phyloP scores from a whole-genome alignment of 306 rosid species.

The Gleditsia sinensis region DNA sequence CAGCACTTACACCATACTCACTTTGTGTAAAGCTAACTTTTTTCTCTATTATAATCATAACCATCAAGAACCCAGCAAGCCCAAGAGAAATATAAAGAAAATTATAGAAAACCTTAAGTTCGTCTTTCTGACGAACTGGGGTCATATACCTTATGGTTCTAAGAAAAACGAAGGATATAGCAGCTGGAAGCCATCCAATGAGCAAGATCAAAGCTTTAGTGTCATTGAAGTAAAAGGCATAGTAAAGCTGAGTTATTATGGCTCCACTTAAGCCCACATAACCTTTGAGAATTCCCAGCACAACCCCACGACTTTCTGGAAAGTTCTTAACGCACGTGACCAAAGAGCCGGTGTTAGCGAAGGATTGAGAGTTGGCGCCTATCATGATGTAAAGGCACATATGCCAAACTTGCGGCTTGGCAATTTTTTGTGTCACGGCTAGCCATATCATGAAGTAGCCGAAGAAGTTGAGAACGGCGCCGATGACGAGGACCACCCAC shows the following conservation, averaged over 20 bases:
- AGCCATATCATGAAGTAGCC: constrained; percentile 91
- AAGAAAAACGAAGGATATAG: constrained; percentile 54
- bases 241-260: constrained; percentile 65
- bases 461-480: constrained; percentile 60
- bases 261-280: constrained; percentile 78
- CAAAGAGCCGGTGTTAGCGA: constrained; percentile 72
- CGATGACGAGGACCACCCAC: constrained; percentile 50
- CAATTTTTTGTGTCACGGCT: constrained; percentile 42
- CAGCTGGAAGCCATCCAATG: constrained; percentile 76
- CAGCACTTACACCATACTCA: constrained; percentile 55
- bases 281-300: constrained; percentile 66
- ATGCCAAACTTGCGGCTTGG: constrained; percentile 59
- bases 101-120: constrained; percentile 58
- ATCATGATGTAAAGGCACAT: constrained; percentile 80
- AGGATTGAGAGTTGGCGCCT: constrained; percentile 66
- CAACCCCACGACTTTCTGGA: constrained; percentile 63
- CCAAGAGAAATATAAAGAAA: constrained; percentile 62
- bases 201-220: constrained; percentile 54
- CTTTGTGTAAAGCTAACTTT: constrained; percentile 37
- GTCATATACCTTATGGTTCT: constrained; percentile 55
- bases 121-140: constrained; percentile 43
- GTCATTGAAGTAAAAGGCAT: constrained; percentile 59
- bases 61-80: constrained; percentile 62
- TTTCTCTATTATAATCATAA: constrained; percentile 56
- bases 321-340: constrained; percentile 80